Evolutionary conservation across 768 basidiomycete species (phyloP).

Genomic region (Xerocomellus dryophilus): DNA sequence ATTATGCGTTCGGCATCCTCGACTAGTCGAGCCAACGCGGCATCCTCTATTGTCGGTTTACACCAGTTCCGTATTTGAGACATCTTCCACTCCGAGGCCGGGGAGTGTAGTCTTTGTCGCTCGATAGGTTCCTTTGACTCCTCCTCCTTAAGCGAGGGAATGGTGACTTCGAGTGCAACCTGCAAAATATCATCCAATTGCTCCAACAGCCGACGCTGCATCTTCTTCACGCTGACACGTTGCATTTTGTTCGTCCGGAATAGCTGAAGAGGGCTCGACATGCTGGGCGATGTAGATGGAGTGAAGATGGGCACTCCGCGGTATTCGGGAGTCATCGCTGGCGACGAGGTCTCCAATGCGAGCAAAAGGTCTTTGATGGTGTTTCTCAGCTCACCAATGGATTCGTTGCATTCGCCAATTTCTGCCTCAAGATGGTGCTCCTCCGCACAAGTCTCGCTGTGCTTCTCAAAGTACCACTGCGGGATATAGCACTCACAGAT

Average conservation of each 20-base stretch:
- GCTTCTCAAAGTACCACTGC: constrained; percentile 99
- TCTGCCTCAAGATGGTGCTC: constrained; percentile 95
- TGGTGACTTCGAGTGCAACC: constrained; percentile 74
- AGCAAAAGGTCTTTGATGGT: constrained; percentile 75
- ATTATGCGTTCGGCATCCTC: constrained; percentile 88
- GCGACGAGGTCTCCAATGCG: constrained; percentile 73
- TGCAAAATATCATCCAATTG: constrained; percentile 85
- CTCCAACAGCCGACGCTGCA: constrained; percentile 76
- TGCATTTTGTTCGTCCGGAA: constrained; percentile 79
- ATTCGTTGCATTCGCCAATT: constrained; percentile 91
- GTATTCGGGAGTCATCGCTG: constrained; percentile 71
- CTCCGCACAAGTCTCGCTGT: constrained; percentile 98
- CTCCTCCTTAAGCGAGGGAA: constrained; percentile 89
- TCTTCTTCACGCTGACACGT: constrained; percentile 74
- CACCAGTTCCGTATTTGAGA: constrained; percentile 82
- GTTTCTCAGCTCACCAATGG: constrained; percentile 79
- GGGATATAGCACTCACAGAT: constrained; percentile 97
- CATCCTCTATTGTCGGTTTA: constrained; percentile 81
- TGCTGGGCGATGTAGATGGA: constrained; percentile 66
- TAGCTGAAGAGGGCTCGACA: constrained; percentile 72
- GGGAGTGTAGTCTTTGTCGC: constrained; percentile 85
- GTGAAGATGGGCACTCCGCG: constrained; percentile 83
- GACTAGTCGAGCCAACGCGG: constrained; percentile 76
- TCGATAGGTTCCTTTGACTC: constrained; percentile 90
- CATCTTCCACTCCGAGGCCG: constrained; percentile 84